Base-by-base conservation (phyloP, 2,329 filamentous ascomycete genomes). In the Byssoonygena ceratinophila region DNA sequence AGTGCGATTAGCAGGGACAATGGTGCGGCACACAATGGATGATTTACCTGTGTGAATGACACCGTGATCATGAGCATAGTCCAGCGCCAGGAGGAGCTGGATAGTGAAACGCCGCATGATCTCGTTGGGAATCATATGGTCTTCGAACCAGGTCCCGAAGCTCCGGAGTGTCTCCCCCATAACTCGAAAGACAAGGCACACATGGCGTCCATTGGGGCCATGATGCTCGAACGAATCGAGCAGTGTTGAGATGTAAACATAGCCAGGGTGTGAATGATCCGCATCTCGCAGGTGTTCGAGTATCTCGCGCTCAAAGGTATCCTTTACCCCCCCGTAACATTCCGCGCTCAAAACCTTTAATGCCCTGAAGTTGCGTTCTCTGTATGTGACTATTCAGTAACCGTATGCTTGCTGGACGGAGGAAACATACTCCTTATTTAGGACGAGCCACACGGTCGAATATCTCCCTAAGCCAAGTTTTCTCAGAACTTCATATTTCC, bases 191-290 rank as follows among this genome's bases (percentile, higher is more conserved):
- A 62, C 58, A 36, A 60, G 56, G 54, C 58, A 61, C 11, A 54
- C 32, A 54, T 62, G 59, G 46, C 36, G 43, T 41, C 61, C 61
- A 47, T 62, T 62, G 2, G 61, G 61, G 20, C 61, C 60, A 27
- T 39, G 34, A 41, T 61, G 56, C 22, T 57, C 43, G 36, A 63
- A 63, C 14, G 39, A 46, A 51, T 54, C 53, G 8, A 46, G 11
- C 23, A 52, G 27, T 25, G 22, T 40, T 20, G 39, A 52, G 32
- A 54, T 52, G 25, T 54, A 45, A 18, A 2, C 23, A 51, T 54
- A 46, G 18, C 53, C 53, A 22, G 34, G 47, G 20, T 54, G 53
- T 32, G 39, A 37, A 46, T 31, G 41, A 27, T 46, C 32, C 8
- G 37, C 46, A 47, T 2, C 18, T 49, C 29, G 39, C 36, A 54